Conservation (phyloP, 768 basidiomycete species). For the Suillus spraguei region DNA sequence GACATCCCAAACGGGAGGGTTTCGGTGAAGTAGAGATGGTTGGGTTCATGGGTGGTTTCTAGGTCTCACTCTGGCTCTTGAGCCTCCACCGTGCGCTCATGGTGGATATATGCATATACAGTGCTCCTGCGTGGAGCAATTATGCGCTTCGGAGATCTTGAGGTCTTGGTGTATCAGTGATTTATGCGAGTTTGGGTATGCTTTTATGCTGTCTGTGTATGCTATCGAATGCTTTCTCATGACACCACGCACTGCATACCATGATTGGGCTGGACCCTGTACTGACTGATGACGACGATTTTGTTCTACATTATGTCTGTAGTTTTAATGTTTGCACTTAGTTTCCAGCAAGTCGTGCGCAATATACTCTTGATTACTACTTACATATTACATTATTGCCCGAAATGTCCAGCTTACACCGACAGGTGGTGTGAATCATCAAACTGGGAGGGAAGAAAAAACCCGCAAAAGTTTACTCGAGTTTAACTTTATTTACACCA, state of each 20-base stretch:
- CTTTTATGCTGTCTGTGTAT: neutral
- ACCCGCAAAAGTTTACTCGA: too few species aligned
- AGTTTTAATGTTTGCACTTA: constrained; percentile 3
- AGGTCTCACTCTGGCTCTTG: neutral
- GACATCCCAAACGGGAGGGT: constrained; percentile 30
- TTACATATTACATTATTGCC: too few species aligned
- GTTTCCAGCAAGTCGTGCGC: too few species aligned
- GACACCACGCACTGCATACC: constrained; percentile 4
- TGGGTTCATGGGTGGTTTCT: constrained; percentile 24
- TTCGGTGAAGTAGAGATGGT: constrained; percentile 33
- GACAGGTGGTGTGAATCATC: too few species aligned
- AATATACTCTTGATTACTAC: too few species aligned
- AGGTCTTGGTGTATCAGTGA: too few species aligned
- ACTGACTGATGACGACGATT: neutral
- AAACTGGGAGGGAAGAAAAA: too few species aligned
- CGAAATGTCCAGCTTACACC: too few species aligned
- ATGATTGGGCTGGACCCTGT: constrained; percentile 4
- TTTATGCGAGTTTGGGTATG: constrained; percentile 3
- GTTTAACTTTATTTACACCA: too few species aligned
- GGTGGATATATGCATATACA: neutral
- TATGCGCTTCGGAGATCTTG: neutral
- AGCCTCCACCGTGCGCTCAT: neutral
- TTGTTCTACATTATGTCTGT: constrained; percentile 2
- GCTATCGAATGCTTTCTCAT: constrained; percentile 2
- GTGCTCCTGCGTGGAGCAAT: neutral